Conservation (phyloP, 371 early-diverging fungal genomes). For the Mortierella sp. region DNA sequence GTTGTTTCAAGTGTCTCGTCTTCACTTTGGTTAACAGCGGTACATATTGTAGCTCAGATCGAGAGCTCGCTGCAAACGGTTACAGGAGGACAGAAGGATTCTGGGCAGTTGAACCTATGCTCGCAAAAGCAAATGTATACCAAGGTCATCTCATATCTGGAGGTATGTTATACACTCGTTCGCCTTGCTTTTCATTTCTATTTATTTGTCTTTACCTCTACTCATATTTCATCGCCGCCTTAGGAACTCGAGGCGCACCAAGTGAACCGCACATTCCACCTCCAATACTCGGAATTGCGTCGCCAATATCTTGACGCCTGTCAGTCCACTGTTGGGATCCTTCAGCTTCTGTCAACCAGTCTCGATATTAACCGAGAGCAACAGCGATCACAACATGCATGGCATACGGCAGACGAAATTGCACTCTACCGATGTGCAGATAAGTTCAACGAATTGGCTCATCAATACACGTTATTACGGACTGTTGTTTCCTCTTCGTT, state of each 20-base stretch:
- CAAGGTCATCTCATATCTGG: conserved; percentile 34
- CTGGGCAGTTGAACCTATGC: conserved; percentile 28
- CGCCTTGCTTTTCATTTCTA: background rate
- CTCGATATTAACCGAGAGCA: conserved; percentile 4
- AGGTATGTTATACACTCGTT: conserved; percentile 16
- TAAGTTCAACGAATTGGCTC: conserved; percentile 34
- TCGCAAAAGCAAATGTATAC: conserved; percentile 43
- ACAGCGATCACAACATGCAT: background rate
- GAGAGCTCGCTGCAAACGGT: conserved; percentile 38
- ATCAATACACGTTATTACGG: conserved; percentile 37
- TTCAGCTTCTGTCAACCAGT: conserved; percentile 27
- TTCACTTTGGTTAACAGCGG: conserved; percentile 28
- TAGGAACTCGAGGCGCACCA: conserved; percentile 47
- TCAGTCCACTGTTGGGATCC: conserved; percentile 27
- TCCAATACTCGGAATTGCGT: conserved; percentile 29
- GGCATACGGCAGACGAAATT: conserved; percentile 18
- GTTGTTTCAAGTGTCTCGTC: conserved; percentile 25
- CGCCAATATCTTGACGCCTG: conserved; percentile 30
- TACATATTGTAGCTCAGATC: conserved; percentile 34
- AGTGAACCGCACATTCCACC: conserved; percentile 39
- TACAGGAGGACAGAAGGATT: background rate
- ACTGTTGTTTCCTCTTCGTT: background rate
- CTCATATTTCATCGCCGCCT: background rate
- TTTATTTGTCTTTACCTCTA: background rate
- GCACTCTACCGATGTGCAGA: conserved; percentile 37